These are phyloP conservation scores for Ogataea trehalophila DNA, from an alignment of 805 yeast genomes.

Conservation along the genomic window DNA sequence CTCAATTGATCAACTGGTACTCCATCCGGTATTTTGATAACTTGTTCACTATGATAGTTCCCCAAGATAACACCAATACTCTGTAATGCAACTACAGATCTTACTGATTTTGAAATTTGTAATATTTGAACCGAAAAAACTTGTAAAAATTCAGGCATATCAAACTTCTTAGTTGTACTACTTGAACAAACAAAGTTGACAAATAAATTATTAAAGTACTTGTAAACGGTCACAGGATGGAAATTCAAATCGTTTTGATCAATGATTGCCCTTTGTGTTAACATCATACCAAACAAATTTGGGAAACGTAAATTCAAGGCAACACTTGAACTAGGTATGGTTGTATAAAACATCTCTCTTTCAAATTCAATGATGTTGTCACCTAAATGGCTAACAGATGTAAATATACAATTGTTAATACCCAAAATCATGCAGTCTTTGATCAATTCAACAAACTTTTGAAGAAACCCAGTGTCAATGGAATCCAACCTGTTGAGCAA, in stretches of 20 bases:
- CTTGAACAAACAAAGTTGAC: slow-evolving; percentile 13
- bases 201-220: slow-evolving; percentile 16
- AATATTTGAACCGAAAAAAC: slow-evolving; percentile 11
- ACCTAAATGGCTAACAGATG: slow-evolving; percentile 14
- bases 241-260: background rate
- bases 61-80: slow-evolving; percentile 13
- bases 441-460: slow-evolving; percentile 20
- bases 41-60: slow-evolving; percentile 10
- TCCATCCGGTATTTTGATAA: slow-evolving; percentile 6
- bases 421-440: slow-evolving; percentile 23
- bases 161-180: slow-evolving; percentile 9
- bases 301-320: slow-evolving; percentile 17
- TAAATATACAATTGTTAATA: slow-evolving; percentile 16
- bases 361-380: slow-evolving; percentile 18
- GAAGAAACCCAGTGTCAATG: slow-evolving; percentile 13
- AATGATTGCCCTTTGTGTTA: slow-evolving; percentile 5
- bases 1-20: background rate
- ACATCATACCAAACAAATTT: slow-evolving; percentile 13
- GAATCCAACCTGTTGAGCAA: slow-evolving; percentile 4
- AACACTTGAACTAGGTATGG: slow-evolving; percentile 9
- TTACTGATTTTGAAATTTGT: slow-evolving; percentile 10
- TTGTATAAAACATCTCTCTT: slow-evolving; percentile 16
- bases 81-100: slow-evolving; percentile 12
- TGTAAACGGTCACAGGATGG: slow-evolving; percentile 2
- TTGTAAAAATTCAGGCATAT: slow-evolving; percentile 19